A percentile compares a stretch with the other conserved stretches of the same genome.
phyloP scores from a whole-genome alignment of 1,284 basidiomycete species.

The Stereum hirsutum region DNA sequence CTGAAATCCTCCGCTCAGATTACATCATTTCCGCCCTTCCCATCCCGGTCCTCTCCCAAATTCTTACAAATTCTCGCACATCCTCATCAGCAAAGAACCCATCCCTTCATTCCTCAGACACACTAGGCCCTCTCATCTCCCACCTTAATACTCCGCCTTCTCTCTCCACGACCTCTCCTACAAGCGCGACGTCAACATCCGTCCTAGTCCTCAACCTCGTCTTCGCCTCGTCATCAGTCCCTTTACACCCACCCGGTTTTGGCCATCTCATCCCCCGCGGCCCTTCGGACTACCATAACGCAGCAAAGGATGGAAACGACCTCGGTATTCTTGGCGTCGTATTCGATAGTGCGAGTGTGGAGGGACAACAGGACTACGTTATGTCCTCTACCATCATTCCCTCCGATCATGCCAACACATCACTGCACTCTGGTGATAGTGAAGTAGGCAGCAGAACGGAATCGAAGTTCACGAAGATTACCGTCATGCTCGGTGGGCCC shows the following conservation, averaged over 20 bases:
- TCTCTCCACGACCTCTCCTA: slow-evolving; percentile 46
- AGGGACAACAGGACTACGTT: slow-evolving; percentile 54
- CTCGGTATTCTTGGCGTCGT: slow-evolving; percentile 71
- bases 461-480: slow-evolving; percentile 56
- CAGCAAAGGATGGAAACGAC: slow-evolving; percentile 18
- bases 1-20: too few relatives aligned
- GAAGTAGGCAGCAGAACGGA: slow-evolving; percentile 7
- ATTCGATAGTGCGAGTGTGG: slow-evolving; percentile 74
- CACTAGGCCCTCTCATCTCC: slow-evolving; percentile 5
- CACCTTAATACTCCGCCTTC: slow-evolving; percentile 21
- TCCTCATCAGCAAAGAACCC: too few relatives aligned
- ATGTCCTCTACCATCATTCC: slow-evolving; percentile 11
- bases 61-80: too few relatives aligned
- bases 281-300: slow-evolving; percentile 31
- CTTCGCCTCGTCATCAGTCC: slow-evolving; percentile 38
- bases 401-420: too few relatives aligned
- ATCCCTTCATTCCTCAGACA: too few relatives aligned
- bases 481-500: slow-evolving; percentile 89
- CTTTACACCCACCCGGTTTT: slow-evolving; percentile 77
- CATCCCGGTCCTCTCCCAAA: slow-evolving; percentile 37
- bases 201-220: slow-evolving; percentile 71
- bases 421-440: too few relatives aligned
- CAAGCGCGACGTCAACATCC: too few relatives aligned
- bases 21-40: slow-evolving; percentile 67
- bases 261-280: slow-evolving; percentile 91